phyloP scores from a whole-genome alignment of 441 rosid genomes.

The Euphorbia celastroides region DNA sequence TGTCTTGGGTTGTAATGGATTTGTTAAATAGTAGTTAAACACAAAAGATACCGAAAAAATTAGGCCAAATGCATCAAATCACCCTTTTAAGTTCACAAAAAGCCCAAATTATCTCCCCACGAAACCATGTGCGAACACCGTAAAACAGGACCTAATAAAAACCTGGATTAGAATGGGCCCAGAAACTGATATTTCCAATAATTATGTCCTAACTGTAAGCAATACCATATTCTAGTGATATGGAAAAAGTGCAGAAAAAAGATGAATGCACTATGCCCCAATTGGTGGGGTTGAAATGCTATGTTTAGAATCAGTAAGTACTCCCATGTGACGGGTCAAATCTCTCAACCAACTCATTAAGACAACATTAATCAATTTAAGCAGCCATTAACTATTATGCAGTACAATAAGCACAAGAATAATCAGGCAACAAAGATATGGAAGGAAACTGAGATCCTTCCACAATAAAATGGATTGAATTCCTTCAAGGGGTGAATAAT shows the following conservation, averaged over 20 bases:
- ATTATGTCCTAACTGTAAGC: slow-evolving; percentile 1
- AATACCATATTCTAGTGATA: neutral
- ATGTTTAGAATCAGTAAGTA: neutral
- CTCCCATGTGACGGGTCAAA: neutral
- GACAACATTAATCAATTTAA: neutral
- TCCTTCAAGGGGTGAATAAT: no score
- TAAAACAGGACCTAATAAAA: no score
- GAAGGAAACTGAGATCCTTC: neutral
- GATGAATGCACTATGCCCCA: neutral
- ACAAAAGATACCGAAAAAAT: no score
- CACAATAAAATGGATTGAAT: no score
- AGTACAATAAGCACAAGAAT: neutral
- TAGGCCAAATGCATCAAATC: no score
- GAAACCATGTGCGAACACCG: neutral
- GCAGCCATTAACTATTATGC: neutral
- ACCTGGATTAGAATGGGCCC: no score
- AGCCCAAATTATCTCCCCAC: neutral
- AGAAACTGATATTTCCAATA: neutral
- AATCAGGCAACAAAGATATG: neutral
- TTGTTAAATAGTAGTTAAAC: neutral
- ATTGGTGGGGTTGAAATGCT: neutral
- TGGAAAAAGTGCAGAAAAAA: neutral
- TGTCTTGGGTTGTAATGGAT: neutral
- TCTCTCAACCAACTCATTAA: neutral
- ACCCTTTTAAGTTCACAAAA: no score